Base-by-base conservation (phyloP, 2,329 filamentous ascomycete genomes). In the Talaromyces sp. region DNA sequence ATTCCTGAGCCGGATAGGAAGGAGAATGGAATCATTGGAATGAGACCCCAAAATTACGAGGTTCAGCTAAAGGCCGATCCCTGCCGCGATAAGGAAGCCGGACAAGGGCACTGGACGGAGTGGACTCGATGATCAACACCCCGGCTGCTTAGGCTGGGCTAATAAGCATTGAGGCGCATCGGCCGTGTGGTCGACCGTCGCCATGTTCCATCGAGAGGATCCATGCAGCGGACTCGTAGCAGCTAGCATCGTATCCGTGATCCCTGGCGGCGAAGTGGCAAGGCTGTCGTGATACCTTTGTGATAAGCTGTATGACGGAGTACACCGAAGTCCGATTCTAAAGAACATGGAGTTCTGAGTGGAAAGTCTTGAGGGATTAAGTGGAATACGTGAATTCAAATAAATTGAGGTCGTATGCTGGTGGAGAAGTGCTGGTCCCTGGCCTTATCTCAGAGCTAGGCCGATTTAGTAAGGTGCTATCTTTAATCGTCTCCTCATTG, bases 121-220 rank as follows among this genome's bases (percentile, higher is more conserved):
- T 29, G 25, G 51, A 54, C 15, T 31, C 29, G 17, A 34, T 17
- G 29, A 54, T 19, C 51, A 36, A 29, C 22, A 51, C 13, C 47
- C 22, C 17, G 22, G 47, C 47, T 17, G 25, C 25, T 29, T 51
- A 29, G 25, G 25, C 47, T 19, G 15, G 27, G 27, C 49, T 54
- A 19, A 54, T 29, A 54, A 54, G 51, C 51, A 54, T 54, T 54
- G 51, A 54, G 51, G 51, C 51, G 51, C 29, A 34, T 22, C n/a
- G 17, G 17, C 51, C 29, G 25, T 49, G 45, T 49, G 45, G 22
- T 47, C 43, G 8, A 47, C 43, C 19, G 45, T 25, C 49, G 49
- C 29, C 51, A 54, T 54, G 51, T 54, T 34, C 27, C 27, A 31
- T 54, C 51, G 2, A 15, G 19, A 54, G 27, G 27, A 34, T 27